Evolutionary conservation across 495 filamentous ascomycete species (phyloP), one percentile per base, ranked within the genome.

Genomic region (Sabuloglossum arenarium): DNA sequence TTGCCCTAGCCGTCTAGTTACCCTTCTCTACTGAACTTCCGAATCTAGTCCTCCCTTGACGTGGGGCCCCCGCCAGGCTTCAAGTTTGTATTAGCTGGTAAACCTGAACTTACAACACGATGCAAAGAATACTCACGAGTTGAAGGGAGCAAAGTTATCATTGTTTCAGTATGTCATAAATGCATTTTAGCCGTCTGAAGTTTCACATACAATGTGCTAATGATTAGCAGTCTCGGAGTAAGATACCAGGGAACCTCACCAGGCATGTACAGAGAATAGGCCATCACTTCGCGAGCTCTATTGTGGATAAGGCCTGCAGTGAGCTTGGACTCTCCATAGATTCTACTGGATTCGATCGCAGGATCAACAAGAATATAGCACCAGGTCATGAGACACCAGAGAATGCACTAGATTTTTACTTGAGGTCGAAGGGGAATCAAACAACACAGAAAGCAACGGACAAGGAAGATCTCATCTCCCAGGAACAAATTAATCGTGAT

Each of bases 71-170:
- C 87, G 1, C 75, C 73, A n/a, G 86, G 86, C 6, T 94, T 85
- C 60, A 82, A 79, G 27, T 93, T 88, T 63, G 80, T 95, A 55
- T 81, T 85, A n/a, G 76, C 80, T 54, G 88, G 88, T 24, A 80
- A 86, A 62, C 86, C 86, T 0, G 73, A 76, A 42, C 67, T 95
- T 51, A 89, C 85, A 5, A 75, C 73, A 12, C 69, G 70, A 27
- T 94, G 88, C 72, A 93, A 90, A 67, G 85, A 94, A 61, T 59
- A 81, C 6, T 91, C 86, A 19, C 74, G 85, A 57, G 76, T 80
- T 61, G 70, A 75, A 59, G 79, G 75, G 12, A 70, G 78, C 16
- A 76, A 81, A 67, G 79, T 88, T 27, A 81, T 82, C 58, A 84
- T 88, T 53, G 86, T 94, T 61, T 84, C 86, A 61, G 86, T 90